phyloP scores from a whole-genome alignment of 176 grass and related monocot genomes.

The Aegilops bicornis region DNA sequence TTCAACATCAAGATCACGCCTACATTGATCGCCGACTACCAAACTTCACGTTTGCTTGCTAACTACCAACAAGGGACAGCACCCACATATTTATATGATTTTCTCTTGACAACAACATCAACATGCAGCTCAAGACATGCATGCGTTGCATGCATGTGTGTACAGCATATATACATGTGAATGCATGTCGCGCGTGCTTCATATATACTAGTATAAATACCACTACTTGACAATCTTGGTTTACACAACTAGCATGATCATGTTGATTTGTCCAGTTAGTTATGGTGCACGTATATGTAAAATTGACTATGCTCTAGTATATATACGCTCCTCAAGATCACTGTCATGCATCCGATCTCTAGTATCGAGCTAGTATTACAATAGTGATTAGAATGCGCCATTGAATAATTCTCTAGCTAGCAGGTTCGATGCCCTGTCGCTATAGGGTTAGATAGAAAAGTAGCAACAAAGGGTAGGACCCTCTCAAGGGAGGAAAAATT shows the following conservation, averaged over 20 bases:
- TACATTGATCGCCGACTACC: slow-evolving; percentile 37
- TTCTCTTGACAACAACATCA: slow-evolving; percentile 27
- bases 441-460: slow-evolving; percentile 90
- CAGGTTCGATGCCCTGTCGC: slow-evolving; percentile 80
- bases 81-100: slow-evolving; percentile 25
- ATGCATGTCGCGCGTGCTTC: not conserved
- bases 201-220: slow-evolving; percentile 1
- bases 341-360: not conserved
- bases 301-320: not conserved
- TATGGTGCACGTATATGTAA: not conserved
- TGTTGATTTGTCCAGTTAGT: slow-evolving; percentile 28
- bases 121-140: not conserved
- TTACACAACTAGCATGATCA: not conserved
- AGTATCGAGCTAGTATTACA: not conserved
- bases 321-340: slow-evolving; percentile 1
- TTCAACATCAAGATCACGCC: slow-evolving; percentile 47
- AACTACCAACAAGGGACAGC: slow-evolving; percentile 53
- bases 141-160: not conserved
- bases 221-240: not conserved
- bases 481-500: slow-evolving; percentile 31
- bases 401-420: slow-evolving; percentile 26
- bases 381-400: slow-evolving; percentile 17
- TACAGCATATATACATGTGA: not conserved
- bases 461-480: slow-evolving; percentile 43
- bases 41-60: slow-evolving; percentile 61